Evolutionary conservation across 2,329 filamentous ascomycete species (phyloP), one percentile per base, ranked within the genome.

Genomic region (Trichothecium sympodiale): DNA sequence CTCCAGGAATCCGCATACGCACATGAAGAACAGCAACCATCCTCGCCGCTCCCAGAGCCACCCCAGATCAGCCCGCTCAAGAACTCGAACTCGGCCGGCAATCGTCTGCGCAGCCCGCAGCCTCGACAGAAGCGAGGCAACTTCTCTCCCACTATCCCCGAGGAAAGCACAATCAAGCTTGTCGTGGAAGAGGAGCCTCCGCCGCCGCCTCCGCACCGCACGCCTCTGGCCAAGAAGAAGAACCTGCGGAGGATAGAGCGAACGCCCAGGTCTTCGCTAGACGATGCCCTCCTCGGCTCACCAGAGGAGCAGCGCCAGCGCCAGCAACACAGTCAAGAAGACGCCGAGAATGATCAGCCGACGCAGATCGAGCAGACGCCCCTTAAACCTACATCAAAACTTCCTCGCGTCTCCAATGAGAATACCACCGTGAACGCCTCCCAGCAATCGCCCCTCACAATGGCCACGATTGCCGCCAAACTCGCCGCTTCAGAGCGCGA

Each of bases 401-500:
- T 37, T 9, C 34, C 35, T 16, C 31, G 28, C 34, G 27, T 5
- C 44, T 64, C n/a, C 52, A 59, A 31, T 51, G 57, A 41, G 48
- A 53, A 38, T 38, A 54, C 2, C 60, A 61, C 17, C 59, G 8
- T 15, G 6, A 15, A 60, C 4, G 49, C 53, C 2, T 56, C 61
- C 5, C 65, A 69, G 33, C 72, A 76, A 42, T 74, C 67, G 18
- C 74, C 74, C 0, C 53, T 78, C 4, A 76, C 69, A 15, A 76
- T 77, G 66, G 70, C 72, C 8, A 67, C 61, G 25, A 80, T 80
- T 41, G 69, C 72, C 0, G 73, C 74, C 18, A 80, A 80, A 52
- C 61, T 80, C 0, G 76, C 74, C 1, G 75, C 76, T 2, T 73
- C 74, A 1, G 76, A 80, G 43, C 64, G 71, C 14, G 74, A 79